Percentiles rank a stretch among this genome's conserved stretches.
Evolutionary conservation across 192 early-diverging fungal genomes (phyloP).

Genomic region (Backusella tarrabulga): DNA sequence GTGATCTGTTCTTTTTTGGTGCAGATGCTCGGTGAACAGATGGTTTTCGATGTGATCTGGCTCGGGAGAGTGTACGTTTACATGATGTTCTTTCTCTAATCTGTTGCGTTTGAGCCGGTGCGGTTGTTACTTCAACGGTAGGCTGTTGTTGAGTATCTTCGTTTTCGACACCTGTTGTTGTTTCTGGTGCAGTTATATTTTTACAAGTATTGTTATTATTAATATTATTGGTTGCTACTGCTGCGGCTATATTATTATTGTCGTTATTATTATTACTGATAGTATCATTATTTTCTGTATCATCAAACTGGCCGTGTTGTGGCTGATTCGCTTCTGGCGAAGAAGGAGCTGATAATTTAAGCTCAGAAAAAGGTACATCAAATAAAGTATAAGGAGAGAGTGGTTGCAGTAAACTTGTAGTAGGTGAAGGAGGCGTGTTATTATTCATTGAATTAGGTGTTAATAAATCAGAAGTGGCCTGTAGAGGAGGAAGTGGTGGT

Average conservation of each 20-base stretch:
- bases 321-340: constrained; percentile 17
- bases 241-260: not conserved
- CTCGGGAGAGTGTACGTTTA: constrained; percentile 23
- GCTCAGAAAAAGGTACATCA: constrained; percentile 24
- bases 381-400: constrained; percentile 20
- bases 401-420: constrained; percentile 8
- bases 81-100: constrained; percentile 13
- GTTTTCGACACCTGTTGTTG: not conserved
- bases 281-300: not conserved
- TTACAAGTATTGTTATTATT: not conserved
- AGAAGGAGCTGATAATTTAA: constrained; percentile 16
- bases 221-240: not conserved
- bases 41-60: constrained; percentile 20
- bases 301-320: too few relatives aligned
- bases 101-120: not conserved
- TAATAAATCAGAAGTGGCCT: not conserved
- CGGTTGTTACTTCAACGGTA: not conserved
- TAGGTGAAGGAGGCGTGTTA: constrained; percentile 17
- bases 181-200: not conserved
- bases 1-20: constrained; percentile 27
- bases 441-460: not conserved
- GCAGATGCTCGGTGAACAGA: constrained; percentile 1
- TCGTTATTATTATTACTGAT: not conserved
- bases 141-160: not conserved
- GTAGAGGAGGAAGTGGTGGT: not conserved